Base-by-base conservation (phyloP, 225 moss, liverwort and hornwort genomes). In the Ulota crispa region DNA sequence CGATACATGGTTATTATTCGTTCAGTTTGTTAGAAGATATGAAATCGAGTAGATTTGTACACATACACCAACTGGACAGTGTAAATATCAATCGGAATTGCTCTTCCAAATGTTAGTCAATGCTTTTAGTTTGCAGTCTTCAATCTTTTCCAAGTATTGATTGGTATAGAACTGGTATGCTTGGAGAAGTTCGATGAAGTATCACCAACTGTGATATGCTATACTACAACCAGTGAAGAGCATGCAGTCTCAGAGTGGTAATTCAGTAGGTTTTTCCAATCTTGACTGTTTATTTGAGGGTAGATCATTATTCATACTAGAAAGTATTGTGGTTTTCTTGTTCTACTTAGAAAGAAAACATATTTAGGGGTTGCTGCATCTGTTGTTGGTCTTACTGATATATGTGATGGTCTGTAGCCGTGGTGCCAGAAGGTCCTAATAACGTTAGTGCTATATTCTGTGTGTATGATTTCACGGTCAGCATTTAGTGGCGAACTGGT, bases 31-130 rank as follows among this genome's bases (percentile, higher is more conserved):
- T 75, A 73, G 81, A 81, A 78, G 70, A 79, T n/a, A 12, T 54
- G 64, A 50, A 47, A 42, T 50, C 30, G 70, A 64, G 26, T 84
- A 84, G 79, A 54, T 60, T 34, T 82, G 54, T 66, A 71, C 42
- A 59, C 79, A 67, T 63, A 37, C 36, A 69, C 68, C 45, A 78
- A 65, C 41, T 70, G 78, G 70, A 65, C 57, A 70, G 26, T 84
- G 87, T 87, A 64, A 74, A 57, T 75, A 37, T 64, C 65, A 21
- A 47, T 64, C 75, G 59, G 78, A 81, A 78, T 64, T 81, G 20
- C 69, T 47, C 16, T 56, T 79, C 65, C 28, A 66, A 79, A 56
- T 64, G 9, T 30, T 59, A 60, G 24, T 82, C 57, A 27, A 67
- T 78, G 26, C 37, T 78, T 81, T 26, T 81, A 78, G 74, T 32